These are phyloP conservation scores for Lentinula sp. DNA, from an alignment of 768 basidiomycete genomes.

Conservation along the genomic window DNA sequence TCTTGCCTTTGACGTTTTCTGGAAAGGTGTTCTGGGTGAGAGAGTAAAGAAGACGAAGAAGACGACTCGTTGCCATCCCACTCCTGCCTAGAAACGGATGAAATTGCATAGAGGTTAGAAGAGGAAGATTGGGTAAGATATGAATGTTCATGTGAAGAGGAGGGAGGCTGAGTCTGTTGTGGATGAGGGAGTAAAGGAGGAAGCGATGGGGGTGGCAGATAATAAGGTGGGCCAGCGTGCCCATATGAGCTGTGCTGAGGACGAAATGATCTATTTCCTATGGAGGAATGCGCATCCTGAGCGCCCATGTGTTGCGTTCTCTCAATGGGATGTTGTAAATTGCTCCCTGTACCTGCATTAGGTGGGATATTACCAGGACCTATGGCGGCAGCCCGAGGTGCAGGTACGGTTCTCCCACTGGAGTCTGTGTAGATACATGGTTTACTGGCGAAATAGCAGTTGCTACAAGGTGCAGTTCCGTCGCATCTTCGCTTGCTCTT, in stretches of 20 bases:
- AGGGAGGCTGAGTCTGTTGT: neutral
- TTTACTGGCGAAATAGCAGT: slow-evolving; percentile 81
- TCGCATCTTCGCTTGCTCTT: slow-evolving; percentile 57
- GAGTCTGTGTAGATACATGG: slow-evolving; percentile 77
- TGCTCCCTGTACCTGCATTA: neutral
- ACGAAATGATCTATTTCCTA: neutral
- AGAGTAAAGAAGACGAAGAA: neutral
- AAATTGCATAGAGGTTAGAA: neutral
- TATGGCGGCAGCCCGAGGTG: slow-evolving; percentile 27
- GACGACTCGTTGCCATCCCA: neutral
- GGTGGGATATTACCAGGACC: neutral
- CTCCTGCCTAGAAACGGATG: neutral
- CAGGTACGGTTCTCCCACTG: slow-evolving; percentile 73
- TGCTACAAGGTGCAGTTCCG: slow-evolving; percentile 66
- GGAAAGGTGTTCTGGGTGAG: neutral
- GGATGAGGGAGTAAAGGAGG: neutral
- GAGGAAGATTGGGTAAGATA: neutral
- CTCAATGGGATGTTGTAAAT: neutral
- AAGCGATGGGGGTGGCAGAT: neutral
- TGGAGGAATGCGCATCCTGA: neutral
- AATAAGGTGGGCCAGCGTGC: neutral
- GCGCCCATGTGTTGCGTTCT: neutral
- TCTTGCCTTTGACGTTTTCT: neutral
- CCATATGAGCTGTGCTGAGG: neutral
- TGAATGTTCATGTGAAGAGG: neutral